Conservation (phyloP, 2,329 filamentous ascomycete genomes). For the Penicillium italicum region DNA sequence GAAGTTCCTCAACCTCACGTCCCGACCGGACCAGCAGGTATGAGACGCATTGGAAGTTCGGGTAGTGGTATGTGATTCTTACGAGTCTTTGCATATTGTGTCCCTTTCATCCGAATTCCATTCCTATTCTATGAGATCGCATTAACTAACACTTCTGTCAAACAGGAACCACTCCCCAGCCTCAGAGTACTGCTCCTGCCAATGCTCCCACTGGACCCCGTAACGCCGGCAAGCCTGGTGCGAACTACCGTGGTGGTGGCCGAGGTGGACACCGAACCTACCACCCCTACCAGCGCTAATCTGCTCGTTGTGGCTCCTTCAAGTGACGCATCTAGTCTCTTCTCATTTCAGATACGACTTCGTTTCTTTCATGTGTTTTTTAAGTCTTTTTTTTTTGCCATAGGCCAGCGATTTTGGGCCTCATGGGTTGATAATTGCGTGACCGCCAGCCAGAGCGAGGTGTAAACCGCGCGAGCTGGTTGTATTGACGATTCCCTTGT, state of each 20-base stretch:
- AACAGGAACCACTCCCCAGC: constrained; percentile 41
- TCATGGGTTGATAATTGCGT: background rate
- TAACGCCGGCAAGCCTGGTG: constrained; percentile 86
- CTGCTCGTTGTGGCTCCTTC: background rate
- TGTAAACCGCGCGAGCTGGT: background rate
- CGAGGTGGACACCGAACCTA: constrained; percentile 69
- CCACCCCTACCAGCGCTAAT: constrained; percentile 66
- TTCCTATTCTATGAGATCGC: background rate
- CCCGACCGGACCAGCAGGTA: constrained; percentile 50
- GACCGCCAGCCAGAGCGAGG: background rate
- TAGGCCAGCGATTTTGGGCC: constrained; percentile 4
- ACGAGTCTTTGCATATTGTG: background rate
- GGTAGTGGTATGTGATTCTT: constrained; percentile 43
- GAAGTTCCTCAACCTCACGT: constrained; percentile 82
- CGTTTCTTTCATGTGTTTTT: constrained; percentile 10
- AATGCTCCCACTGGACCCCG: constrained; percentile 93
- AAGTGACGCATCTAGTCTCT: background rate
- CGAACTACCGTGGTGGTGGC: constrained; percentile 89
- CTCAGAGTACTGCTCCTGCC: constrained; percentile 59
- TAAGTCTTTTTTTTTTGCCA: constrained; percentile 7
- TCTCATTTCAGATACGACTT: constrained; percentile 3
- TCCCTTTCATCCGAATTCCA: background rate
- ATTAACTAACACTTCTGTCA: background rate
- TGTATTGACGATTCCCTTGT: background rate
- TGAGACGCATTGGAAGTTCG: constrained; percentile 41